A percentile compares a stretch with the other conserved stretches of the same genome.
phyloP scores from a whole-genome alignment of 768 basidiomycete genomes.

The Fomitopsis pulvina region DNA sequence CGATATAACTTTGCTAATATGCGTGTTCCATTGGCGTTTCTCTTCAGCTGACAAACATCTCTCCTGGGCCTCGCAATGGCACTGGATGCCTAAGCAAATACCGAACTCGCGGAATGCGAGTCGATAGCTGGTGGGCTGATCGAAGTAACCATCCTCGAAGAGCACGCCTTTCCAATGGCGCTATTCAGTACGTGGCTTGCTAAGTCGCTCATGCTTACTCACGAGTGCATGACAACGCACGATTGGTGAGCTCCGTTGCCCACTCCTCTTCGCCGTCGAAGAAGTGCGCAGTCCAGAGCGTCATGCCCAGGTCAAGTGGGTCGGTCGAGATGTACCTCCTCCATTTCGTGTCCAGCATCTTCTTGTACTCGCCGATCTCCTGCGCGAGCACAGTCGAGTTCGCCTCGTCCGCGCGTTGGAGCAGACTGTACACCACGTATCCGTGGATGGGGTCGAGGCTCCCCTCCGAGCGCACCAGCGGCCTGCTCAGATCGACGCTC shows the following conservation, averaged over 20 bases:
- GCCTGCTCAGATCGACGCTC: slow-evolving; percentile 19
- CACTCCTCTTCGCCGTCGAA: slow-evolving; percentile 18
- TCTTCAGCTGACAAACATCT: slow-evolving; percentile 3
- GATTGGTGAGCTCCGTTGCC: slow-evolving; percentile 17
- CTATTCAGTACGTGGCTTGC: background rate
- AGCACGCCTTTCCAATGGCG: slow-evolving; percentile 6
- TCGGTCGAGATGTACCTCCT: slow-evolving; percentile 16
- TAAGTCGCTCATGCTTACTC: background rate
- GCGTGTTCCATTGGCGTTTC: slow-evolving; percentile 9
- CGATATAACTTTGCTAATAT: slow-evolving; percentile 5
- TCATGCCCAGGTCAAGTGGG: slow-evolving; percentile 27
- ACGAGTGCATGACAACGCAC: slow-evolving; percentile 16
- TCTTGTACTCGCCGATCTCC: slow-evolving; percentile 21
- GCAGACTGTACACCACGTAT: slow-evolving; percentile 20
- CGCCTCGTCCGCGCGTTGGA: slow-evolving; percentile 12
- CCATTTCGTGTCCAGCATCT: slow-evolving; percentile 21
- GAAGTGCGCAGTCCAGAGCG: slow-evolving; percentile 25
- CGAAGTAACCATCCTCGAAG: slow-evolving; percentile 16
- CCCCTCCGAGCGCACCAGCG: slow-evolving; percentile 22
- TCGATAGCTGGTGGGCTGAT: slow-evolving; percentile 13
- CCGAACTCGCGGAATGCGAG: slow-evolving; percentile 25
- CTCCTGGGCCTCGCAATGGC: slow-evolving; percentile 3
- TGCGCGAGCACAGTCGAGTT: slow-evolving; percentile 10
- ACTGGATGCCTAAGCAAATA: slow-evolving; percentile 18
- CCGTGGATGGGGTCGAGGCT: slow-evolving; percentile 26